Conservation (phyloP, 257 asterid species). For the Ajuga chamaepitys region DNA sequence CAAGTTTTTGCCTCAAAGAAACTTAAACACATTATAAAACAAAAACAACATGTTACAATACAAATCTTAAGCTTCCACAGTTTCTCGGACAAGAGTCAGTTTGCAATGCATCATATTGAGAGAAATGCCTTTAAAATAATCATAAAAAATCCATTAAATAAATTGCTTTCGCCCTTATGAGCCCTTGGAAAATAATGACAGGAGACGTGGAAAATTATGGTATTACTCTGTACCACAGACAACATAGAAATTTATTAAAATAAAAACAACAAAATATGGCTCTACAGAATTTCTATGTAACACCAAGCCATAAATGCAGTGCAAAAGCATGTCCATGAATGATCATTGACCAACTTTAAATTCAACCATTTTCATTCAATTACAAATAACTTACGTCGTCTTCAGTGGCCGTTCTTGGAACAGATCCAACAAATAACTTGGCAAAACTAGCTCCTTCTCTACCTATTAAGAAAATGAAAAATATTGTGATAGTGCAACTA, state of each 20-base stretch:
- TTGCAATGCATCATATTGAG: not conserved
- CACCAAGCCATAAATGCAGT: not conserved
- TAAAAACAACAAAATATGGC: not conserved
- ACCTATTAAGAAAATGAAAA: conserved; percentile 24
- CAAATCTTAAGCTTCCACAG: not conserved
- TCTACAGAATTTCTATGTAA: not conserved
- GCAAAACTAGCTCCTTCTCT: conserved; percentile 60
- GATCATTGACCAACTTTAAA: not conserved
- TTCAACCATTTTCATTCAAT: conserved; percentile 5
- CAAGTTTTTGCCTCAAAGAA: not conserved
- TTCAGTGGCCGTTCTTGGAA: conserved; percentile 81
- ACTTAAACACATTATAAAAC: not conserved
- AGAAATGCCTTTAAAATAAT: not conserved
- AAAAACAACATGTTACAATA: not conserved
- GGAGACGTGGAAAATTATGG: not conserved
- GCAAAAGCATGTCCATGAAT: not conserved
- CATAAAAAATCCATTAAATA: not conserved
- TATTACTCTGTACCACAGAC: not conserved
- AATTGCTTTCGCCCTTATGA: not conserved
- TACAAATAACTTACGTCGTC: conserved; percentile 60
- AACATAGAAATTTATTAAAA: not conserved
- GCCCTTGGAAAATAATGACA: not conserved
- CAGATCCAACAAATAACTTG: conserved; percentile 92
- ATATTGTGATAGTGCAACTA: conserved; percentile 2
- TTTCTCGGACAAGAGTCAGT: not conserved